Base-by-base conservation (phyloP, 202 grass and related monocot genomes). In the Tripidium arundinaceum region DNA sequence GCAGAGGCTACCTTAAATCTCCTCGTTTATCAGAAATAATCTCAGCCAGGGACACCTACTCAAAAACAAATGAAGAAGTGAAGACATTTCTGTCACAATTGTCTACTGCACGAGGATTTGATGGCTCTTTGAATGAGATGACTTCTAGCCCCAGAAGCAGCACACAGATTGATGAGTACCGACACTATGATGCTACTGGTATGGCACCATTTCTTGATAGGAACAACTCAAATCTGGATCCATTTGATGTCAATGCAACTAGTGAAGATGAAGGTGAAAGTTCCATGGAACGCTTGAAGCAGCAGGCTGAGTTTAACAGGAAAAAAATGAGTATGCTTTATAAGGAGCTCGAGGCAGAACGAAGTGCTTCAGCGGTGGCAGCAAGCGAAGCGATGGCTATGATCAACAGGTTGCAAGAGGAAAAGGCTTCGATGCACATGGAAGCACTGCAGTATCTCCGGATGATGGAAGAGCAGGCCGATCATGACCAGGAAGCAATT, bases 311-410 rank as follows among this genome's bases (percentile, higher is more conserved):
- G 70, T 28, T 84, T 77, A 83, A 89, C 73, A 88, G 76, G 68
- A 84, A 87, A 72, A 84, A 83, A 49, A 70, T 91, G 84, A 81
- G 78, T 14, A 65, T 86, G 34, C 88, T 97, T 73, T 97, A 93
- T 67, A 95, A 90, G 65, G 96, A 99, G 80, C 83, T 99, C 25
- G 96, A 99, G 37, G 92, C 89, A 73, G 96, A 99, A 81, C 63
- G 96, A 67, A 96, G 83, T 77, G 96, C 96, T 40, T 99, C 96
- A 47, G 81, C 92, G 1, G 76, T 93, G 45, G 92, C 92, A 58
- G 92, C 85, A 41, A 95, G 88, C n/a, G 92, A 99, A 84, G 92
- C 96, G 1, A 95, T 99, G 92, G 90, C 90, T 63, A 96, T 99
- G 96, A 96, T 99, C 78, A 99, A 90, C 65, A 86, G 92, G 61